Conservation (phyloP, 129 eudicot genomes). For the Dittrichia graveolens region DNA sequence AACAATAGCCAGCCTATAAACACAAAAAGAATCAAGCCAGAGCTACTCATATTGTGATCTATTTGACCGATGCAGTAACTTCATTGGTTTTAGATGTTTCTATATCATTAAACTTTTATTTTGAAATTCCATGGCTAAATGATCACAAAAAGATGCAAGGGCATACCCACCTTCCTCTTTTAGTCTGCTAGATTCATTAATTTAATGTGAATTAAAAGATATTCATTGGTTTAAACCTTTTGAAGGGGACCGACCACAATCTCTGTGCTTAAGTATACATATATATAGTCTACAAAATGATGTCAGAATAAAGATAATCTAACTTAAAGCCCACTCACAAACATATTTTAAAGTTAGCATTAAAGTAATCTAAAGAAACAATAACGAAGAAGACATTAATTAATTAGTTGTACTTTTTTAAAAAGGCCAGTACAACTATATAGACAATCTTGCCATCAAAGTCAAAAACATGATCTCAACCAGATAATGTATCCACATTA, state of each 20-base stretch:
- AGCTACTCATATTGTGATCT: background rate
- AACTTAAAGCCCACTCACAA: conserved; percentile 19
- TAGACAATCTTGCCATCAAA: conserved; percentile 10
- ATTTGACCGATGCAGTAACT: background rate
- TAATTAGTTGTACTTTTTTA: background rate
- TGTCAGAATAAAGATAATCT: conserved; percentile 29
- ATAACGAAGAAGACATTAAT: too few species aligned
- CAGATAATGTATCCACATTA: conserved; percentile 11
- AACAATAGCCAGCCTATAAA: conserved; percentile 6
- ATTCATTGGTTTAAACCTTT: background rate
- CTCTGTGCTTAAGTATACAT: conserved; percentile 12
- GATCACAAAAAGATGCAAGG: too few species aligned
- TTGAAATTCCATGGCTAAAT: background rate
- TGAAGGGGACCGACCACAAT: conserved; percentile 12
- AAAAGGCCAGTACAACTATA: conserved; percentile 14
- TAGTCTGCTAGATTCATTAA: background rate
- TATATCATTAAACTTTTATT: background rate
- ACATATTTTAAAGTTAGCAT: conserved; percentile 17
- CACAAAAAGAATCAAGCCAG: background rate
- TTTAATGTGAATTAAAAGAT: background rate
- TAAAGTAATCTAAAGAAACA: conserved; percentile 5
- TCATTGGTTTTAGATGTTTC: conserved; percentile 1
- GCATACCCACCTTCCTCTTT: background rate
- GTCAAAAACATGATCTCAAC: conserved; percentile 36
- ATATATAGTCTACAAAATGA: conserved; percentile 31